Base-by-base conservation (phyloP, 441 rosid species). In the Raphanus hybrid region DNA sequence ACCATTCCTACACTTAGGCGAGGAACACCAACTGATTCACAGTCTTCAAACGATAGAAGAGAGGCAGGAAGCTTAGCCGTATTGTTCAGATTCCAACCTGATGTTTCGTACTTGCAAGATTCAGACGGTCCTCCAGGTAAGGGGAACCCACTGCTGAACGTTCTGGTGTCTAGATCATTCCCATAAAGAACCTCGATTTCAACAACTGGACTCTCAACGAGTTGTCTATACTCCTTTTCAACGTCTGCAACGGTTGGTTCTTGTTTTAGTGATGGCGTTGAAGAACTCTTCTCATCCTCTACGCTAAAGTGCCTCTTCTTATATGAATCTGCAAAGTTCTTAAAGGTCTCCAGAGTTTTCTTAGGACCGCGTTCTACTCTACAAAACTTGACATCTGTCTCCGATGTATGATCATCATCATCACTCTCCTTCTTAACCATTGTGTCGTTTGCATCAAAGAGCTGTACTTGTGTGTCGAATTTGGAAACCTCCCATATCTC, bases 31-130 rank as follows among this genome's bases (percentile, higher is more conserved):
- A 83, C 5, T 62, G 84, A 82, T 68, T 79, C 41, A 15, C 35
- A 43, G 78, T 79, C 87, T 80, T 87, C 93, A 59, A 79, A 89
- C 35, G 85, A 74, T 45, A 90, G 91, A 83, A 92, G 93, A 61
- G 97, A 92, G 71, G 86, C 88, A 6, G 89, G 86, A 67, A 86
- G 85, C 84, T 55, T 76, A 60, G 97, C 85, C 43, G 85, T 68
- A 70, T 85, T 84, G 81, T 88, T 91, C 78, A 91, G 83, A 77
- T 92, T 92, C 96, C 97, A 92, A 52, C 93, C 86, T 54, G 92
- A 89, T 59, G 64, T 74, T 37, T 66, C 32, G 69, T 83, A 87
- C 12, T 81, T 80, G 59, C 80, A 73, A 61, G 59, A 55, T 8
- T 78, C 82, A 65, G 69, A 63, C 37, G 67, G 35, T 67, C 73